Percentiles rank a stretch among this genome's conserved stretches.
These are phyloP conservation scores for Suillus clintonianus DNA, from an alignment of 768 basidiomycete species.

Conservation along the genomic window DNA sequence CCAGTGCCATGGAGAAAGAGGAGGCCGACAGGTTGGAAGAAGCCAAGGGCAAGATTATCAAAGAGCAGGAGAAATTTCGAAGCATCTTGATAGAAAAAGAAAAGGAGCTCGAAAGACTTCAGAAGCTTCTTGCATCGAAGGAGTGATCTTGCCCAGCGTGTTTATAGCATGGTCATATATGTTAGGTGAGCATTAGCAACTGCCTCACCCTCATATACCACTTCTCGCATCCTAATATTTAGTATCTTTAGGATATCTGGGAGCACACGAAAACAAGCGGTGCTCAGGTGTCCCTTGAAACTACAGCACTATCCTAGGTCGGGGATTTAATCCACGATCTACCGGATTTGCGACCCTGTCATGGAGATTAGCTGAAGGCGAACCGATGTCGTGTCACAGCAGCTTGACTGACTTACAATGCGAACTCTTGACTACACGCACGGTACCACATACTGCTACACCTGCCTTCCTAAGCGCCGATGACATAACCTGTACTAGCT, in stretches of 20 bases:
- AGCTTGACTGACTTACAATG: neutral
- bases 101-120: conserved; percentile 72
- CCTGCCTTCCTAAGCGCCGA: neutral
- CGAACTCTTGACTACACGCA: neutral
- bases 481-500: neutral
- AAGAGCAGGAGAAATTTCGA: conserved; percentile 77
- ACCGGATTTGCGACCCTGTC: neutral
- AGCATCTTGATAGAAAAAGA: conserved; percentile 74
- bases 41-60: conserved; percentile 67
- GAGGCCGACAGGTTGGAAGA: conserved; percentile 80
- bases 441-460: neutral
- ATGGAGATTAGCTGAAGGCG: neutral
- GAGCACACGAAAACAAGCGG: neutral
- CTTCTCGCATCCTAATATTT: neutral
- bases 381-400: neutral
- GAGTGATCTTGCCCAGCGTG: conserved; percentile 8
- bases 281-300: neutral
- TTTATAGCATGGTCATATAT: neutral
- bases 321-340: neutral
- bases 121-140: conserved; percentile 43
- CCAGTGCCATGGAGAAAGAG: conserved; percentile 79
- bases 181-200: neutral
- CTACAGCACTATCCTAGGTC: neutral
- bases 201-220: neutral
- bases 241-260: neutral